phyloP scores from a whole-genome alignment of 2,329 filamentous ascomycete species.

The Scedosporium boydii region DNA sequence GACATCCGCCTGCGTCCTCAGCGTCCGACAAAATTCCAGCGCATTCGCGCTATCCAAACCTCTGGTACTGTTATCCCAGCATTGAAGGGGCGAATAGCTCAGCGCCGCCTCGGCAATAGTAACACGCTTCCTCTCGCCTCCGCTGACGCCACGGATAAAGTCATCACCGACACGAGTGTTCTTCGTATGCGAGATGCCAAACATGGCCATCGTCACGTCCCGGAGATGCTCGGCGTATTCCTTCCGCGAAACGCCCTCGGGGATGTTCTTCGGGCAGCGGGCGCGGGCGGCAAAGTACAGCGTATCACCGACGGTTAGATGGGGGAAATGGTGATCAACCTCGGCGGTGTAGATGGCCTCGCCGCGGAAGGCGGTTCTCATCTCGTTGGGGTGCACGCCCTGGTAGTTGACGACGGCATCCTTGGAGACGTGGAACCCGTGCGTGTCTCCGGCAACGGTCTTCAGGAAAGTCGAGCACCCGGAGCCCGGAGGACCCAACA shows the following conservation, averaged over 20 bases:
- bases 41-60: constrained; percentile 44
- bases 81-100: constrained; percentile 16
- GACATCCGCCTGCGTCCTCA: constrained; percentile 38
- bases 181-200: constrained; percentile 43
- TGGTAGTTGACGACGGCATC: constrained; percentile 55
- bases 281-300: constrained; percentile 52
- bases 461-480: constrained; percentile 64
- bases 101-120: constrained; percentile 21
- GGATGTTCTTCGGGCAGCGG: constrained; percentile 34
- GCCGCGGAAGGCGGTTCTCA: constrained; percentile 44
- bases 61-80: constrained; percentile 39
- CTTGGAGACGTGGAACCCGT: constrained; percentile 51
- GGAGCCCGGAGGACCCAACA: constrained; percentile 41
- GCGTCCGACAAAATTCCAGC: constrained; percentile 42
- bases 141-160: constrained; percentile 41
- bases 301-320: constrained; percentile 50
- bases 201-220: constrained; percentile 44
- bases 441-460: constrained; percentile 44
- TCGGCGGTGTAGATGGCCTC: constrained; percentile 60
- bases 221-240: constrained; percentile 37
- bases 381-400: constrained; percentile 45
- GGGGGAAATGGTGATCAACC: constrained; percentile 53
- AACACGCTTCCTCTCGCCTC: constrained; percentile 36
- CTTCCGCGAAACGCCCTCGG: constrained; percentile 30
- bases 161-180: constrained; percentile 46